Conservation (phyloP, 768 basidiomycete genomes). For the Collybiopsis luxurians region DNA sequence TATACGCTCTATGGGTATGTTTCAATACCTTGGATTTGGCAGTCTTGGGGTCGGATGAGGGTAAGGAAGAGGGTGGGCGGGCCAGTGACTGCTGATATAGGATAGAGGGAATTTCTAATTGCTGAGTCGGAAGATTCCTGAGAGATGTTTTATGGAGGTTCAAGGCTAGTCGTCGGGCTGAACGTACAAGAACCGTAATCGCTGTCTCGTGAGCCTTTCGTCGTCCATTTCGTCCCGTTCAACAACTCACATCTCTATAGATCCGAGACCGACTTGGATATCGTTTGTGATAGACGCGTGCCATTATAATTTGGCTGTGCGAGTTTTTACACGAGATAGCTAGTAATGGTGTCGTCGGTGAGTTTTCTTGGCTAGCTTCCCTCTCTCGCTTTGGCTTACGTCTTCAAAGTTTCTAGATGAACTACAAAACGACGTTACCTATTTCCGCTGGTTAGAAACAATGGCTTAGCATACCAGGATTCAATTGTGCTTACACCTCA, state of each 20-base stretch:
- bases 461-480: constrained; percentile 37
- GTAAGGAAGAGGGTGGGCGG: no score
- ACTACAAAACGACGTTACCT: constrained; percentile 31
- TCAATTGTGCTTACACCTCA: constrained; percentile 18
- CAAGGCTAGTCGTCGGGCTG: no score
- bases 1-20: no score
- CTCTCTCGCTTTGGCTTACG: not conserved
- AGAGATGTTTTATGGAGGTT: no score
- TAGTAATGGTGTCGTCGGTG: constrained; percentile 37
- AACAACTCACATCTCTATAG: constrained; percentile 3
- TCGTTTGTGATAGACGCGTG: constrained; percentile 40
- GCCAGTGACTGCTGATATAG: no score
- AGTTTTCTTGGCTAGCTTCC: constrained; percentile 10
- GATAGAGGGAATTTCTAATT: no score
- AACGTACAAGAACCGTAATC: no score
- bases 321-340: constrained; percentile 48
- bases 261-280: constrained; percentile 27
- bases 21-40: no score
- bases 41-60: no score
- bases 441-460: constrained; percentile 26
- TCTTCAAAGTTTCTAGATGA: constrained; percentile 35
- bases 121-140: no score
- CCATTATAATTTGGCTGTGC: constrained; percentile 46
- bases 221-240: not conserved
- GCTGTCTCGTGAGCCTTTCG: constrained; percentile 19